Evolutionary conservation across 495 filamentous ascomycete species (phyloP).

Genomic region (Penicillium pulvis): DNA sequence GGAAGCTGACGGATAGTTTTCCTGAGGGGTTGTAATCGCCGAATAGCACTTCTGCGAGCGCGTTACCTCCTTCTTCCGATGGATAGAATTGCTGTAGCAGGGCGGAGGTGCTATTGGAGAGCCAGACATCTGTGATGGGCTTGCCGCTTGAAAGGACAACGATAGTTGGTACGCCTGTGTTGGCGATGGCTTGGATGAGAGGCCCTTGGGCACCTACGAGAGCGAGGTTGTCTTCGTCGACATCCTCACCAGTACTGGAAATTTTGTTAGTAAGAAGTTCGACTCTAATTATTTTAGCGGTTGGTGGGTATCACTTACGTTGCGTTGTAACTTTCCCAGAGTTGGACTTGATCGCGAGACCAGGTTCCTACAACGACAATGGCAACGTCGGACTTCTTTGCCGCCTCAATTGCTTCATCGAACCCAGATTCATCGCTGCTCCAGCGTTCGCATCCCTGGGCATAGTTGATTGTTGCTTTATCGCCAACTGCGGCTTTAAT

Average conservation of each 20-base stretch:
- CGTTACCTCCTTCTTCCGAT: conserved; percentile 60
- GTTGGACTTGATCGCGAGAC: conserved; percentile 68
- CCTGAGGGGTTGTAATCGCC: conserved; percentile 60
- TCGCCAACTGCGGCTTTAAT: conserved; percentile 61
- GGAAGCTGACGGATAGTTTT: conserved; percentile 67
- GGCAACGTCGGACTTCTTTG: conserved; percentile 66
- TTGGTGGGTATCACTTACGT: conserved; percentile 37
- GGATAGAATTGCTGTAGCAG: conserved; percentile 72
- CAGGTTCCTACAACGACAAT: conserved; percentile 74
- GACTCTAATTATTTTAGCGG: background rate
- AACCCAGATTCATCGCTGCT: conserved; percentile 66
- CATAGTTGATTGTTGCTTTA: conserved; percentile 57
- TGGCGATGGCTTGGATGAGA: conserved; percentile 62
- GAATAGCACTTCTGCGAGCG: conserved; percentile 61
- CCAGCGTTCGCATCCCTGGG: conserved; percentile 73
- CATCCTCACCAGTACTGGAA: conserved; percentile 66
- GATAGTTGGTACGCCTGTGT: conserved; percentile 66
- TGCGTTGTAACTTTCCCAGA: conserved; percentile 69
- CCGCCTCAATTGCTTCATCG: conserved; percentile 60
- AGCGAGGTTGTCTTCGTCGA: conserved; percentile 61
- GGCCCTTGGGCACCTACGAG: conserved; percentile 71
- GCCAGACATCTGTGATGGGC: conserved; percentile 62
- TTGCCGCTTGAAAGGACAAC: conserved; percentile 72
- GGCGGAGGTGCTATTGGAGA: conserved; percentile 58
- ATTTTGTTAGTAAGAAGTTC: background rate